These are phyloP conservation scores for Ustilago trichophora DNA, from an alignment of 1,284 basidiomycete species.

Conservation along the genomic window DNA sequence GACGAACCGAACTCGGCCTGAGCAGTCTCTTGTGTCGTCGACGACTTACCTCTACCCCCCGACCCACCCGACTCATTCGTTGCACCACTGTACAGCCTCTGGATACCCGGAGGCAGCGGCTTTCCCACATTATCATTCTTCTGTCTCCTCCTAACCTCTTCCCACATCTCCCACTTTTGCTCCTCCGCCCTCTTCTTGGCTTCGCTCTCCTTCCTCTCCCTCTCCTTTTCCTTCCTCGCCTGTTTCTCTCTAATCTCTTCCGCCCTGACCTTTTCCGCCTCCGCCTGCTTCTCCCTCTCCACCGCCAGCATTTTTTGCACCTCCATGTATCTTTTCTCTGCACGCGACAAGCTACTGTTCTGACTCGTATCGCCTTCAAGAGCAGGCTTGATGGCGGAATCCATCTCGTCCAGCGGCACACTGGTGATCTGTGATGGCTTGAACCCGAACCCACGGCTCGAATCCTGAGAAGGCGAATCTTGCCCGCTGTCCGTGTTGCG, in stretches of 20 bases:
- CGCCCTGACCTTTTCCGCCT: constrained; percentile 33
- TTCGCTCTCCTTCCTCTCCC: constrained; percentile 43
- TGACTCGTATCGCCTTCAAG: constrained; percentile 15
- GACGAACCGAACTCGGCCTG: not conserved
- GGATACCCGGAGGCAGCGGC: constrained; percentile 28
- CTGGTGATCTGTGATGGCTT: constrained; percentile 7
- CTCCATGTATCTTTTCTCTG: constrained; percentile 47
- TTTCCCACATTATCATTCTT: constrained; percentile 10
- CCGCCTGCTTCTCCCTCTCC: constrained; percentile 47
- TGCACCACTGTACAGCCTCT: constrained; percentile 36
- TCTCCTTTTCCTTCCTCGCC: constrained; percentile 37
- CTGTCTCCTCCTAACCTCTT: constrained; percentile 49
- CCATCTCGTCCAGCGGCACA: constrained; percentile 22
- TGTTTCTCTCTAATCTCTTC: not conserved
- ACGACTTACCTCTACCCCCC: no score
- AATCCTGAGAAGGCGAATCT: constrained; percentile 18
- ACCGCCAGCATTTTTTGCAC: constrained; percentile 43
- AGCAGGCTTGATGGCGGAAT: constrained; percentile 36
- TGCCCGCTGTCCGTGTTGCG: constrained; percentile 14
- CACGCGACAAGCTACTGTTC: constrained; percentile 16
- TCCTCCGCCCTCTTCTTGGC: constrained; percentile 39
- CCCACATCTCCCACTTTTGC: constrained; percentile 56
- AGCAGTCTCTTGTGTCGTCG: no score
- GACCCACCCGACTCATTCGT: not conserved
- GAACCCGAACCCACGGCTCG: not conserved